Evolutionary conservation across 768 basidiomycete species (phyloP), one percentile per base, ranked within the genome.

Genomic region (Lactarius indigo): DNA sequence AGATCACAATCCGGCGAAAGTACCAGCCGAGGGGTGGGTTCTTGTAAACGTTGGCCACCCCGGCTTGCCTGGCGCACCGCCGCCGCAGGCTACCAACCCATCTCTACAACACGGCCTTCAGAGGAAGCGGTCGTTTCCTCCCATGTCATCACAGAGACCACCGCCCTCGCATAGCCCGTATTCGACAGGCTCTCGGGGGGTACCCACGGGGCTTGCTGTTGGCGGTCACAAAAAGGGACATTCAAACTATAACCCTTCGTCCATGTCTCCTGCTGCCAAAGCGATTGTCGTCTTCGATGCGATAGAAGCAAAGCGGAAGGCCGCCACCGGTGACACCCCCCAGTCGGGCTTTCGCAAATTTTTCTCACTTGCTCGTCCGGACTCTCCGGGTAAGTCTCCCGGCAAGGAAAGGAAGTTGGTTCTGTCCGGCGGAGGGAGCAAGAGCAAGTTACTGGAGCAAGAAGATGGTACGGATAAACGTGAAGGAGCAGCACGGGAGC

Each of bases 251-350:
- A 83, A 33, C 83, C 85, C 52, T 86, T 72, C 74, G 26, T 75
- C 76, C 39, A 77, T 79, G 74, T 79, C 84, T 7, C 73, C 84
- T 23, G 76, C 83, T n/a, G 84, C 85, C 37, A 89, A 87, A 72
- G 83, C 86, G 9, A 85, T 89, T 61, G 86, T 83, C 7, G 80
- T 86, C 64, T 77, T 88, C 54, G 87, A 88, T 60, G 82, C 84
- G 6, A 76, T 86, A 63, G 83, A 85, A 30, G 79, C 80, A 39
- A 84, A 82, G 74, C 76, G 77, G 54, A 81, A 65, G 30, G 39
- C 39, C 20, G 26, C 61, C 23, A 44, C n/a, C 76, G 70, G 75
- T 75, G 41, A 74, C 8, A 41, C 64, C 26, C 52, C 71, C 30
- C 59, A 68, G n/a, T 75, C 74, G 13, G 57, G 69, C 17, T 64